Base-by-base conservation (phyloP, 345 rosid species). In the Iberis pinnata region DNA sequence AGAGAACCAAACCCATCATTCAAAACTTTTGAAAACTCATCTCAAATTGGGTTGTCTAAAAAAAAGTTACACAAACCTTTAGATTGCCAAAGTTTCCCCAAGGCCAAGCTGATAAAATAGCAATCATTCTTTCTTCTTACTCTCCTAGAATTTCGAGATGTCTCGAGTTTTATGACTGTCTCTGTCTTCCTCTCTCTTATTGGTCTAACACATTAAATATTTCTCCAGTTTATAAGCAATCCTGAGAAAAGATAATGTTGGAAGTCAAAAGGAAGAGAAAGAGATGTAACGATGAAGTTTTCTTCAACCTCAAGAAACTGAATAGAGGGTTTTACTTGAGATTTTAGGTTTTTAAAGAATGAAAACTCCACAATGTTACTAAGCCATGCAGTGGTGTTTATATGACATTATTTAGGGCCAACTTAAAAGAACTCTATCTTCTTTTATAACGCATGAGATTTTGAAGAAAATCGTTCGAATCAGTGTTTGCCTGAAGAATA, bases 41-140 rank as follows among this genome's bases (percentile, higher is more conserved):
- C n/a, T n/a, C n/a, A n/a, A n/a, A n/a, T n/a, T n/a, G 9, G 0
- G 44, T 43, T 2, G 25, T 6, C 3, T 22, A 2, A 22, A 6
- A 22, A 22, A 22, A 22, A 22, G n/a, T n/a, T 22, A 22, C 25
- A 22, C 62, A 6, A 76, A 92, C 98, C 97, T 92, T 92, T 68
- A 58, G 90, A 49, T 49, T 12, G 39, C 97, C 94, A 46, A 85
- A 39, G 73, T 75, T 78, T 67, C 69, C 89, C 98, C 98, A 92
- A 4, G 98, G 95, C 97, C 97, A 92, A 50, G 80, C 53, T 45
- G 87, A 79, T 63, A 86, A 67, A 35, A 78, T 54, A 67, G 82
- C 78, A 61, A 24, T 82, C 96, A 82, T 68, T 32, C 56, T 62
- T 40, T 41, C 51, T 18, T n/a, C n/a, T n/a, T n/a, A n/a, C n/a